phyloP scores from a whole-genome alignment of 306 rosid species.

The Cajanus cajan region DNA sequence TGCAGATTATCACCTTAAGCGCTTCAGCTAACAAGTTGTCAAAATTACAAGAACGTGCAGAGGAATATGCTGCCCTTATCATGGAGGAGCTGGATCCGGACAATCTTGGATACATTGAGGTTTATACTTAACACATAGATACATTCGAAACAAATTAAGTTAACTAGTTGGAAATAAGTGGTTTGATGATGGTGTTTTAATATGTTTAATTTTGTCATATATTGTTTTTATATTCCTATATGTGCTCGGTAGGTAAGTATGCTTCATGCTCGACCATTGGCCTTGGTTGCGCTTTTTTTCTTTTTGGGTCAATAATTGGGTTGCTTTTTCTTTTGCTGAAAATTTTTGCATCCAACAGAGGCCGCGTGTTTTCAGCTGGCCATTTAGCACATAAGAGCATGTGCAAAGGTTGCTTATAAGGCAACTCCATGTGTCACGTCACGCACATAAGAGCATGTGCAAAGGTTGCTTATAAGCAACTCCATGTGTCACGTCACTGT shows the following conservation, averaged over 20 bases:
- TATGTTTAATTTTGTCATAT: neutral
- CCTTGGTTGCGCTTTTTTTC: neutral
- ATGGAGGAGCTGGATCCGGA: conserved; percentile 92
- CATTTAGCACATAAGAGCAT: no score
- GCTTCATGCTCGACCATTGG: neutral
- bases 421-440: no score
- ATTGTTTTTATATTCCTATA: neutral
- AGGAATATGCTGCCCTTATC: conserved; percentile 87
- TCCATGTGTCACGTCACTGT: no score
- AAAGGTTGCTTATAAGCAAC: no score
- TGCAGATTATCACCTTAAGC: conserved; percentile 72
- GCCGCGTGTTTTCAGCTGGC: no score
- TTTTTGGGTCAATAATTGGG: neutral
- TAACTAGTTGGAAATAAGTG: neutral
- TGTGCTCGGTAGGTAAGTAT: neutral
- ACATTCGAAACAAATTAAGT: conserved; percentile 2
- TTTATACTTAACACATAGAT: conserved; percentile 6
- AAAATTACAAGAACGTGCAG: conserved; percentile 70
- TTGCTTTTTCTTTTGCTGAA: conserved; percentile 1
- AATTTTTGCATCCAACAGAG: no score
- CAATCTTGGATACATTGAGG: conserved; percentile 79
- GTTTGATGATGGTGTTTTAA: neutral
- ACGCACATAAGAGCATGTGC: no score
- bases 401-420: no score
- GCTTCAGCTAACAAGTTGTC: conserved; percentile 83